Conservation (phyloP, 805 yeast species). For the Candida glaebosa region DNA sequence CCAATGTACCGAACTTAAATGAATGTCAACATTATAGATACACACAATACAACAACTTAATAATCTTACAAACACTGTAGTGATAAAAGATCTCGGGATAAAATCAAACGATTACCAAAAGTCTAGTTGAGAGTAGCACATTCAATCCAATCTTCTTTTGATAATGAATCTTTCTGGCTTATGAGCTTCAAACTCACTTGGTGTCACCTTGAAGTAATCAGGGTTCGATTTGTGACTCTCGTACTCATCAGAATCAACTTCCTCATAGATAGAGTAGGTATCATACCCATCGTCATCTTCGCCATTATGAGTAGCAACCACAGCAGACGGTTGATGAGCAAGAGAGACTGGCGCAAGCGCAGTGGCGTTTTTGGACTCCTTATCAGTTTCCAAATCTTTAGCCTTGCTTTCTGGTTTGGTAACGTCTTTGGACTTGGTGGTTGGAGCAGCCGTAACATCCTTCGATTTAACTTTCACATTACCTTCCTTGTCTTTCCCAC, state of each 20-base stretch:
- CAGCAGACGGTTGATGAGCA: constrained; percentile 1
- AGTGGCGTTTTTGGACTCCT: neutral
- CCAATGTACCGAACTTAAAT: no score
- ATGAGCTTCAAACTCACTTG: constrained; percentile 23
- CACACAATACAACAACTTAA: no score
- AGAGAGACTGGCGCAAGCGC: neutral
- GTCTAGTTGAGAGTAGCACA: neutral
- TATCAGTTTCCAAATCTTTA: neutral
- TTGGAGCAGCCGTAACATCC: constrained; percentile 4
- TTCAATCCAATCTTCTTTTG: neutral
- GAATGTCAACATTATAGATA: no score
- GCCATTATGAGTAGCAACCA: constrained; percentile 2
- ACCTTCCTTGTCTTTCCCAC: neutral
- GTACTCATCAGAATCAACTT: constrained; percentile 47
- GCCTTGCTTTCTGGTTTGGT: constrained; percentile 5
- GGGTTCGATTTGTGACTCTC: constrained; percentile 45
- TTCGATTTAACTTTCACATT: constrained; percentile 4
- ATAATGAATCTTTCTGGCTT: constrained; percentile 9
- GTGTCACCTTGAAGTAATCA: constrained; percentile 40
- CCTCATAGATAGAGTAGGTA: constrained; percentile 38
- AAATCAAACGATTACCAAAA: no score
- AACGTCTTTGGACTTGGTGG: constrained; percentile 1
- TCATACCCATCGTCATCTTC: constrained; percentile 12
- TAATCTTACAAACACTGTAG: no score
- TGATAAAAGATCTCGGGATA: neutral